Conservation (phyloP, 306 rosid species). For the Lathyrus oleraceus region DNA sequence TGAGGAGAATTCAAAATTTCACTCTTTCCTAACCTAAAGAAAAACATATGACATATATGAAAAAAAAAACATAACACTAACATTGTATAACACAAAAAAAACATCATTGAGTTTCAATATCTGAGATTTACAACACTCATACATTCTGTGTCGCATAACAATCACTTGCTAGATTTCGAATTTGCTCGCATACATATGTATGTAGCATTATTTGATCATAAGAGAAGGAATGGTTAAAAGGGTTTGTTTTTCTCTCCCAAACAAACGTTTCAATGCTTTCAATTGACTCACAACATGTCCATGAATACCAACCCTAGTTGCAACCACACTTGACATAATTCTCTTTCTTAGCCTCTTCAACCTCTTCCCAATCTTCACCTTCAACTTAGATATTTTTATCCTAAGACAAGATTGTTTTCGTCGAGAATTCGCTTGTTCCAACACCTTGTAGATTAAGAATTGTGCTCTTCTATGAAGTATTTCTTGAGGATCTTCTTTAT, state of each 20-base stretch:
- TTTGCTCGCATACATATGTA: too few species aligned
- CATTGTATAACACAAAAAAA: constrained; percentile 18
- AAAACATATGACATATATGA: constrained; percentile 20
- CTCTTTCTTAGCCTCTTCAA: constrained; percentile 67
- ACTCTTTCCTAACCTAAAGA: constrained; percentile 28
- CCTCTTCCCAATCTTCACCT: constrained; percentile 73
- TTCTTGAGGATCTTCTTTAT: constrained; percentile 81
- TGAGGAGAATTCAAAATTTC: constrained; percentile 19
- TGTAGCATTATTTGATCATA: constrained; percentile 7
- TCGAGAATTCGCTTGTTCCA: constrained; percentile 57
- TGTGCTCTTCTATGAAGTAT: constrained; percentile 62
- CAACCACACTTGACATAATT: constrained; percentile 42
- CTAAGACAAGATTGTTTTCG: constrained; percentile 50
- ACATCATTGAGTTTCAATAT: constrained; percentile 7
- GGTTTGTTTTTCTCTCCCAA: constrained; percentile 45
- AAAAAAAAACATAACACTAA: not conserved
- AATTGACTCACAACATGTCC: constrained; percentile 51
- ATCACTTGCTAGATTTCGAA: too few species aligned
- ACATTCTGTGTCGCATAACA: too few species aligned
- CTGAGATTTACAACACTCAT: too few species aligned
- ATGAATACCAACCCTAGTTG: constrained; percentile 50
- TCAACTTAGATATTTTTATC: constrained; percentile 67
- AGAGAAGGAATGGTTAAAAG: constrained; percentile 48
- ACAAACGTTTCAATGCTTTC: constrained; percentile 56
- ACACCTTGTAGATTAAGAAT: constrained; percentile 71